A percentile compares a stretch with the other conserved stretches of the same genome.
Evolutionary conservation across 164 flowering plant genomes (phyloP).

Genomic region (Stephania yunnanensis): DNA sequence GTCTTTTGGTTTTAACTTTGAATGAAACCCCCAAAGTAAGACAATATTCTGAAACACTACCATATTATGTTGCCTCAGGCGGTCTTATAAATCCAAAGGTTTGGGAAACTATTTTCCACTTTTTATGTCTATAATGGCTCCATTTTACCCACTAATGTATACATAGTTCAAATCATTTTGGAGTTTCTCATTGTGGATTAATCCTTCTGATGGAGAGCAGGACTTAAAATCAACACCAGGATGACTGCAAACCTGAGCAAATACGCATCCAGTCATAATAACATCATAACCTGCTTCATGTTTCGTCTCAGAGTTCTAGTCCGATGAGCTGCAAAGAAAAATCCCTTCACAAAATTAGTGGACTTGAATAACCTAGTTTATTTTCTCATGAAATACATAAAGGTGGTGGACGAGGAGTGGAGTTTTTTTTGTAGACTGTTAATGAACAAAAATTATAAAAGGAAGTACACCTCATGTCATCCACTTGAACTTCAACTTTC

Average conservation of each 20-base stretch:
- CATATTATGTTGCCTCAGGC: conserved; percentile 24
- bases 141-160: too few species aligned
- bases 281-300: conserved; percentile 99
- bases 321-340: conserved; percentile 54
- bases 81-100: conserved; percentile 11
- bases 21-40: conserved; percentile 71
- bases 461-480: conserved; percentile 61
- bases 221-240: conserved; percentile 53
- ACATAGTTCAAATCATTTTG: too few species aligned
- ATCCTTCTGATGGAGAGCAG: conserved; percentile 20
- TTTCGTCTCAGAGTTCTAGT: conserved; percentile 83
- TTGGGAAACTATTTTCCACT: conserved; percentile 32
- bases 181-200: too few species aligned
- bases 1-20: conserved; percentile 44
- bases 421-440: background rate
- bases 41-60: conserved; percentile 44
- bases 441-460: background rate
- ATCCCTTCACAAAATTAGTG: conserved; percentile 2
- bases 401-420: background rate
- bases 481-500: conserved; percentile 80
- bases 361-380: background rate
- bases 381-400: background rate
- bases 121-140: too few species aligned
- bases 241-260: conserved; percentile 73
- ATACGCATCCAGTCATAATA: conserved; percentile 94